Conservation (phyloP, 352 stramenopile species). For the Globisporangium polare region DNA sequence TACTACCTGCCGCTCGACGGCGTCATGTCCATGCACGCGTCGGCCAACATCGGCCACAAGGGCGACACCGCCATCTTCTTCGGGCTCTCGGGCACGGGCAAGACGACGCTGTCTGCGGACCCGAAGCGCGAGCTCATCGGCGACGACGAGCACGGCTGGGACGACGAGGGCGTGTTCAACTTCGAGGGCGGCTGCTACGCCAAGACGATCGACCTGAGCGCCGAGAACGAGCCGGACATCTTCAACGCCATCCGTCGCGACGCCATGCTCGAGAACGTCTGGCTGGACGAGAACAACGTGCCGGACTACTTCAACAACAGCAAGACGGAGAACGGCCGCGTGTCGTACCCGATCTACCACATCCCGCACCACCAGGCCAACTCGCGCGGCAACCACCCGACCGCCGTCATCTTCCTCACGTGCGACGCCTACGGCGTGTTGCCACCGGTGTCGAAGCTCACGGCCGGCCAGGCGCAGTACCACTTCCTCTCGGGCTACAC, state of each 20-base stretch:
- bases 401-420: slow-evolving; percentile 97
- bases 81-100: slow-evolving; percentile 89
- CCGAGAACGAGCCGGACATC: slow-evolving; percentile 97
- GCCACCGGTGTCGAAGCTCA: slow-evolving; percentile 94
- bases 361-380: slow-evolving; percentile 93
- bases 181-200: slow-evolving; percentile 99
- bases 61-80: slow-evolving; percentile 98
- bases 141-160: slow-evolving; percentile 96
- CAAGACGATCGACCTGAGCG: slow-evolving; percentile 97
- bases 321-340: slow-evolving; percentile 98
- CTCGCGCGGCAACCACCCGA: slow-evolving; percentile 91
- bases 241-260: slow-evolving; percentile 96
- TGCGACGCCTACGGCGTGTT: slow-evolving; percentile 98
- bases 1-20: slow-evolving; percentile 95
- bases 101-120: slow-evolving; percentile 81
- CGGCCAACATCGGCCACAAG: slow-evolving; percentile 96
- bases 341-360: slow-evolving; percentile 99
- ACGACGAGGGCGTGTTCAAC: slow-evolving; percentile 98
- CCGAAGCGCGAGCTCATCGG: slow-evolving; percentile 79
- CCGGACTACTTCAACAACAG: slow-evolving; percentile 95
- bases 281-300: slow-evolving; percentile 71
- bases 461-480: slow-evolving; percentile 95
- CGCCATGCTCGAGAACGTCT: slow-evolving; percentile 97
- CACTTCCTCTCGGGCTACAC: slow-evolving; percentile 99
- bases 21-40: slow-evolving; percentile 98